phyloP scores from a whole-genome alignment of 305 asterid species.

The Fraxinus paxiana region DNA sequence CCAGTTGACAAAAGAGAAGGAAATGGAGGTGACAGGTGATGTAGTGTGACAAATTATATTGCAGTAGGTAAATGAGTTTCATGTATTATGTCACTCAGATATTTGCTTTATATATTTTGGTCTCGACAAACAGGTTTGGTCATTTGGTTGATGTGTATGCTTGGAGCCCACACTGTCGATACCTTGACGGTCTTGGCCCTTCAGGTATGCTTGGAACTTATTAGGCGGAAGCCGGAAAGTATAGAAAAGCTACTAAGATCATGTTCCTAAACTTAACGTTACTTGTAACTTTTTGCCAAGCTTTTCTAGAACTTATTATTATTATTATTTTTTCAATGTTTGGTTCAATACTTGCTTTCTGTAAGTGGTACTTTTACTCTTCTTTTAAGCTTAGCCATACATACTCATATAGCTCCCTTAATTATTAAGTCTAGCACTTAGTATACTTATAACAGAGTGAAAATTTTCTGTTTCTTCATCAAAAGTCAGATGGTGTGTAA shows the following conservation, averaged over 20 bases:
- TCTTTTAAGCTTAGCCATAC: not conserved
- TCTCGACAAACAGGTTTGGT: conserved; percentile 43
- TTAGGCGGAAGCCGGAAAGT: not conserved
- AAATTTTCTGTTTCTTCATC: not conserved
- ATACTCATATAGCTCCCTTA: not conserved
- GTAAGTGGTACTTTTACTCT: not conserved
- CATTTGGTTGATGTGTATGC: conserved; percentile 56
- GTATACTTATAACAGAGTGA: not conserved
- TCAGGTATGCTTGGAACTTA: conserved; percentile 33
- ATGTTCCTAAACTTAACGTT: not conserved
- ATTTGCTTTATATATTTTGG: conserved; percentile 18
- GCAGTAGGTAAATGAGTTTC: not conserved
- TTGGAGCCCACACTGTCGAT: conserved; percentile 64
- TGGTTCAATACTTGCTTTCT: not conserved
- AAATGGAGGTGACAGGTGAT: conserved; percentile 64
- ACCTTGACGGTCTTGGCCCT: conserved; percentile 52
- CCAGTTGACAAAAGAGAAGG: conserved; percentile 48
- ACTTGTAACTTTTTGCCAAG: not conserved
- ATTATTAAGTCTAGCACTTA: not conserved
- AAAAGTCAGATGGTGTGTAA: not conserved
- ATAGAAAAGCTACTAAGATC: not conserved
- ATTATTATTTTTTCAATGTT: too few species aligned
- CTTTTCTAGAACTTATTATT: not conserved
- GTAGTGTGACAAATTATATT: not conserved
- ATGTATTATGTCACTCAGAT: not conserved